These are phyloP conservation scores for Talaromyces liani DNA, from an alignment of 495 filamentous ascomycete genomes.

Conservation along the genomic window DNA sequence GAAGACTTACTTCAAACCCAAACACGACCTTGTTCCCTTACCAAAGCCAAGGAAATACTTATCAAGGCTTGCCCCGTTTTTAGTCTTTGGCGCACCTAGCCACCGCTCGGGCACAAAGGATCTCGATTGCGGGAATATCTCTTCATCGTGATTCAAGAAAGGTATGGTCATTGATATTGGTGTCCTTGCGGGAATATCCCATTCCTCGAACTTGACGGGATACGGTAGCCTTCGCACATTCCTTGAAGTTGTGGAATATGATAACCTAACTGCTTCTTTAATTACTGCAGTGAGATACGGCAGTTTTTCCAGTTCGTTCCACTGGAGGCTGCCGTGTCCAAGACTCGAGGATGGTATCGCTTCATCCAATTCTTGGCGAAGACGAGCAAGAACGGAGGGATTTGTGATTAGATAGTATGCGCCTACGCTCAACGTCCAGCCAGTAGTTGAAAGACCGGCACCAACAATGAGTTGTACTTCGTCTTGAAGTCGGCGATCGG, in stretches of 20 bases:
- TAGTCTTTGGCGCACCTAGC: conserved; percentile 19
- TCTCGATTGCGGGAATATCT: conserved; percentile 32
- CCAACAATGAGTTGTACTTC: conserved; percentile 28
- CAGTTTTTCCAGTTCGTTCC: conserved; percentile 21
- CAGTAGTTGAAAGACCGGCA: conserved; percentile 33
- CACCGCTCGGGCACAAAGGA: conserved; percentile 39
- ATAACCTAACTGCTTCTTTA: conserved; percentile 22
- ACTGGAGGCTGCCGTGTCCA: conserved; percentile 1
- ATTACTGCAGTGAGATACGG: conserved; percentile 34
- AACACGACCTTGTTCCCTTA: conserved; percentile 1
- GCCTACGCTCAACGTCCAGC: conserved; percentile 9
- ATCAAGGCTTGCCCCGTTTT: conserved; percentile 1
- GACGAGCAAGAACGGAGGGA: conserved; percentile 14
- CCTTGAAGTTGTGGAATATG: conserved; percentile 5
- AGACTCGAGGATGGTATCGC: conserved; percentile 15
- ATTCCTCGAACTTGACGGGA: conserved; percentile 4
- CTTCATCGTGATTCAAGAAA: conserved; percentile 31
- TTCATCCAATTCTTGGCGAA: conserved; percentile 18
- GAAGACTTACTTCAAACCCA: conserved; percentile 3
- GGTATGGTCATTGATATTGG: conserved; percentile 32
- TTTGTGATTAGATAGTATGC: conserved; percentile 19
- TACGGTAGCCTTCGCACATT: conserved; percentile 2
- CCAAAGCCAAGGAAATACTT: conserved; percentile 2
- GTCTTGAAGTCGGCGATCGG: conserved; percentile 20
- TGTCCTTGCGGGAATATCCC: conserved; percentile 6